These are phyloP conservation scores for Tolypocladium tundrense DNA, from an alignment of 2,329 filamentous ascomycete species.

Conservation along the genomic window DNA sequence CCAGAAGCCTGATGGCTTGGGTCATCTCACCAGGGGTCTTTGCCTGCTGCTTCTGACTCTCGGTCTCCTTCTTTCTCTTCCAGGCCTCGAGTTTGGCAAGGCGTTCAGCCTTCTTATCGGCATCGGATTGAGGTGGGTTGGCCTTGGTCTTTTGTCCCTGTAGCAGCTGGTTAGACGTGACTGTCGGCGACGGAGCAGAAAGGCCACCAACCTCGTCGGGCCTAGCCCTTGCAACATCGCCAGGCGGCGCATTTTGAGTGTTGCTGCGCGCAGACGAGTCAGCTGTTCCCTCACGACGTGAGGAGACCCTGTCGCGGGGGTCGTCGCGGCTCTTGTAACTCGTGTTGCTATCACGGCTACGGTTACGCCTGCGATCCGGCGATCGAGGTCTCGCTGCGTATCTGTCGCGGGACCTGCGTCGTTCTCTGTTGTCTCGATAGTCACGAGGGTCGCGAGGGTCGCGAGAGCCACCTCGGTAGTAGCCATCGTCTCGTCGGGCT, in stretches of 20 bases:
- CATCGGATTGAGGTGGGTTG: slow-evolving; percentile 48
- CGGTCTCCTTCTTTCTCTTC: slow-evolving; percentile 81
- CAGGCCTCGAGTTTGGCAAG: slow-evolving; percentile 77
- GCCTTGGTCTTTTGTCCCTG: slow-evolving; percentile 42
- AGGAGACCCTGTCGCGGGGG: slow-evolving; percentile 55
- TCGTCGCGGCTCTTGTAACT: slow-evolving; percentile 66
- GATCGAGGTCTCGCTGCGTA: slow-evolving; percentile 49
- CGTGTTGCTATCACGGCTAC: slow-evolving; percentile 52
- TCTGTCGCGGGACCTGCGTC: slow-evolving; percentile 53
- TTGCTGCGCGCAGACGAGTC: slow-evolving; percentile 58
- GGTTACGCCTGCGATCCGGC: slow-evolving; percentile 47
- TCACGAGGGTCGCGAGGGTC: slow-evolving; percentile 27
- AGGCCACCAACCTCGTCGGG: slow-evolving; percentile 44
- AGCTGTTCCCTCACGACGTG: slow-evolving; percentile 59
- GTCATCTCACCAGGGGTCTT: slow-evolving; percentile 40
- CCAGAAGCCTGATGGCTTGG: slow-evolving; percentile 56
- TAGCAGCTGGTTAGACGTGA: slow-evolving; percentile 12
- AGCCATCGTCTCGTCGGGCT: slow-evolving; percentile 57
- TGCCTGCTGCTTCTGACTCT: slow-evolving; percentile 61
- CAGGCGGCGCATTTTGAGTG: slow-evolving; percentile 39
- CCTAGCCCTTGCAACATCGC: slow-evolving; percentile 37
- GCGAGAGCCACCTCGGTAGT: slow-evolving; percentile 43
- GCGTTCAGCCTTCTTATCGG: slow-evolving; percentile 66
- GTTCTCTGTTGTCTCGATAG: slow-evolving; percentile 35
- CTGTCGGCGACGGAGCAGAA: background rate